A percentile compares a stretch with the other conserved stretches of the same genome.
Evolutionary conservation across 345 rosid genomes (phyloP).

Genomic region (Aquilaria malaccensis): DNA sequence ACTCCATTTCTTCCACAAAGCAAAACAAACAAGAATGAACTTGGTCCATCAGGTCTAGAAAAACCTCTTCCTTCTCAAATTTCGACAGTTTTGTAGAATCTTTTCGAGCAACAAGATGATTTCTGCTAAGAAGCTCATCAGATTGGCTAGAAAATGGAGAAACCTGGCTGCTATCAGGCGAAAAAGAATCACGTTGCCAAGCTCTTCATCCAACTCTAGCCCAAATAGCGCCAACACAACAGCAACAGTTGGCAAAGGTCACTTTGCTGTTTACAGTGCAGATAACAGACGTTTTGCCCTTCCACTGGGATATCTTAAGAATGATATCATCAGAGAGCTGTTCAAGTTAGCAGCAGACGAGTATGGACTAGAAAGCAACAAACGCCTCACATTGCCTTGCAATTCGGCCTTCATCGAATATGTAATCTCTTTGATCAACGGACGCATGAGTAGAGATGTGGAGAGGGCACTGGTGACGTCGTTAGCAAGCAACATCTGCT

Average conservation of each 20-base stretch:
- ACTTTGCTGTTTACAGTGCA: not conserved
- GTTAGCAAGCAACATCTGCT: constrained; percentile 1
- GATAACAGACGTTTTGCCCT: not conserved
- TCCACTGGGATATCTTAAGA: constrained; percentile 1
- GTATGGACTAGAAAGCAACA: constrained; percentile 18
- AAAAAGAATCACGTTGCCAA: constrained; percentile 11
- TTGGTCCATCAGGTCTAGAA: constrained; percentile 3
- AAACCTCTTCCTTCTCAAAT: not conserved
- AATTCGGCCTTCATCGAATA: constrained; percentile 17
- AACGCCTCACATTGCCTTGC: constrained; percentile 20
- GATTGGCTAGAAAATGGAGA: constrained; percentile 23
- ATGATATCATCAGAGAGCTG: constrained; percentile 10
- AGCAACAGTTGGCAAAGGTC: constrained; percentile 6
- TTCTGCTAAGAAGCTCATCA: constrained; percentile 18
- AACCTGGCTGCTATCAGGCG: constrained; percentile 9
- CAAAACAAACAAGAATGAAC: not conserved
- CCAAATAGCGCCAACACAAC: constrained; percentile 5
- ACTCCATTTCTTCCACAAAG: not conserved
- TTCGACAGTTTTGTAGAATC: not conserved
- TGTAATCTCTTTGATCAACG: constrained; percentile 2
- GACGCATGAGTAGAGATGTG: not conserved
- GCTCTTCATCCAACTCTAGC: not conserved
- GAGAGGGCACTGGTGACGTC: constrained; percentile 13
- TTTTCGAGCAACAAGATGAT: constrained; percentile 6
- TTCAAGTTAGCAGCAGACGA: constrained; percentile 22